Evolutionary conservation across 805 yeast genomes (phyloP), one percentile per base, ranked within the genome.

Genomic region (Candida ponderosae): DNA sequence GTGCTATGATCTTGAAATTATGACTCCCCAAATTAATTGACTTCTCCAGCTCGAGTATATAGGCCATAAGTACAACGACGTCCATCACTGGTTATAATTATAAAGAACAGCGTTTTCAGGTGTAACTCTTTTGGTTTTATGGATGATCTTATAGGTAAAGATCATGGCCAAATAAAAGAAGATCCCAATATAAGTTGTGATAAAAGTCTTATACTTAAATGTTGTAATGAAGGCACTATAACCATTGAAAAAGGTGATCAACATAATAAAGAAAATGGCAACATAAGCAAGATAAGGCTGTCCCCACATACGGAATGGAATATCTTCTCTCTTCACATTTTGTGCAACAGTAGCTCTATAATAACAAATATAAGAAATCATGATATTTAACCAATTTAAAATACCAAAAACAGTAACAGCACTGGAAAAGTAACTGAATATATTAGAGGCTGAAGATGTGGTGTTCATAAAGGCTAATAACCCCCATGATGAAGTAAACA

Each of bases 331-430:
- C 45, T 67, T 71, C 38, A 75, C 54, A 14, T 83, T 83, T 59
- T 81, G 87, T 5, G 72, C 82, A 50, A 63, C 66, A 41, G 73
- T 64, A 2, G 86, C 87, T 42, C 60, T 63, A 66, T 68, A 68
- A 60, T 81, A 81, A 46, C 71, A 68, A 38, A 81, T 63, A 59
- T 77, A 82, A 28, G 83, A 74, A 40, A 76, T 63, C 40, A 78
- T 61, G 45, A 81, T 79, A 40, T 80, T 70, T 29, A 76, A 62
- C 86, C 87, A 81, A 40, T 83, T 77, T 46, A 81, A 57, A 40
- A 81, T 65, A 43, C 87, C 87, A 37, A 79, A 74, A 44, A 81
- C 76, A 18, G 87, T 75, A 32, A 79, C 84, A 37, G 80, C 80
- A 48, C 79, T 81, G 42, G 81, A 83, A 47, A 82, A 77, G 54